Conservation (phyloP, 2,329 filamentous ascomycete species). For the Albophoma yamanashiensis region DNA sequence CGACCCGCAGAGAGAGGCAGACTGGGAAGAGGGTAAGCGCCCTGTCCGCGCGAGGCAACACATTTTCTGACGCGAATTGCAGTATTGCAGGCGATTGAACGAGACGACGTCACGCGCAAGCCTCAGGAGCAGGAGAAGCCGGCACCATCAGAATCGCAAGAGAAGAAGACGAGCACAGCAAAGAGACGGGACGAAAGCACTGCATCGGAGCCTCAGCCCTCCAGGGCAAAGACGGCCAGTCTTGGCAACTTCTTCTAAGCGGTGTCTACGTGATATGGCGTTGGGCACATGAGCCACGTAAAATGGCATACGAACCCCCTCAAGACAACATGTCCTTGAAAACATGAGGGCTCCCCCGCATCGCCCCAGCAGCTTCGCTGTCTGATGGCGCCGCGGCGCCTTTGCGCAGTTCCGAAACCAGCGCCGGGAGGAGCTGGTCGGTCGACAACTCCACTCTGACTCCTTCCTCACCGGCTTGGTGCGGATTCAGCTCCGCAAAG, state of each 20-base stretch:
- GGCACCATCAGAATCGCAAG: slow-evolving; percentile 15
- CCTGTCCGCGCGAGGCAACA: not conserved
- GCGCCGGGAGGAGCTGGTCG: slow-evolving; percentile 43
- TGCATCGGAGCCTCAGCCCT: slow-evolving; percentile 11
- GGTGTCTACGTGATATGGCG: not conserved
- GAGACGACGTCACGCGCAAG: slow-evolving; percentile 44
- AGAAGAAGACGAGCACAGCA: slow-evolving; percentile 1
- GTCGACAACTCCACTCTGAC: slow-evolving; percentile 48
- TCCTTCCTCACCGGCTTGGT: slow-evolving; percentile 38
- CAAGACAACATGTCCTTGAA: slow-evolving; percentile 54
- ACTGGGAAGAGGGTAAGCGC: slow-evolving; percentile 73
- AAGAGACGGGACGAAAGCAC: slow-evolving; percentile 5
- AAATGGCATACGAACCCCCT: slow-evolving; percentile 1
- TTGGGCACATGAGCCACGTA: slow-evolving; percentile 6
- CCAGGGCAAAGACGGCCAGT: slow-evolving; percentile 16
- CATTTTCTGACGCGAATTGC: slow-evolving; percentile 6
- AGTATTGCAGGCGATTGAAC: slow-evolving; percentile 59
- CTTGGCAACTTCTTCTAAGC: slow-evolving; percentile 41
- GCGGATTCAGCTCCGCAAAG: slow-evolving; percentile 44
- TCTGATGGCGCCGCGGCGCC: slow-evolving; percentile 6
- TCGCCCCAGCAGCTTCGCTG: not conserved
- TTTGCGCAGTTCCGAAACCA: slow-evolving; percentile 40
- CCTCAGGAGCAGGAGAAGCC: slow-evolving; percentile 30
- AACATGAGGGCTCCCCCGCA: slow-evolving; percentile 9
- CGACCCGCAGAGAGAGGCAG: slow-evolving; percentile 60